Conservation (phyloP, 2,329 filamentous ascomycete genomes). For the Aspergillus jensenii region DNA sequence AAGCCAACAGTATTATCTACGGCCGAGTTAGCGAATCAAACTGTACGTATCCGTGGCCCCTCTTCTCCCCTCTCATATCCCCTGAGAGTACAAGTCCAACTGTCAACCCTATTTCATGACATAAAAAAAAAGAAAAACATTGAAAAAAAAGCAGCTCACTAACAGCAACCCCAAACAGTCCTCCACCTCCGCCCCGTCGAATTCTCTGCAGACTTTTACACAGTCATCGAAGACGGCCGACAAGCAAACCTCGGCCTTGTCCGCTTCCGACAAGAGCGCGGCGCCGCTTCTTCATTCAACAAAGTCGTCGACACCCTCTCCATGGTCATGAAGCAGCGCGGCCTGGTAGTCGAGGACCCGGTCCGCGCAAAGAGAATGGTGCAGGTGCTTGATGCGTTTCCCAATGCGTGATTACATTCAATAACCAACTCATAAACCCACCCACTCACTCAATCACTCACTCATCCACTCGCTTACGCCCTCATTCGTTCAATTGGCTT, state of each 20-base stretch:
- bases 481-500: background rate
- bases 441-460: no score
- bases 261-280: slow-evolving; percentile 83
- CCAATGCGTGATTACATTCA: slow-evolving; percentile 8
- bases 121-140: background rate
- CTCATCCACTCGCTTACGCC: background rate
- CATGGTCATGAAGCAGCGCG: slow-evolving; percentile 63
- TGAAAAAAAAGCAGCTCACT: slow-evolving; percentile 11
- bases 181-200: slow-evolving; percentile 83
- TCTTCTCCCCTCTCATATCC: background rate
- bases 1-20: slow-evolving; percentile 74
- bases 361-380: slow-evolving; percentile 69
- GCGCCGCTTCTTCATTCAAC: slow-evolving; percentile 87
- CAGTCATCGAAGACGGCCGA: slow-evolving; percentile 80
- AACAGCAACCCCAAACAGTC: slow-evolving; percentile 48
- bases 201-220: slow-evolving; percentile 84
- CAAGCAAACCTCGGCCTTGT: slow-evolving; percentile 75
- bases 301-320: slow-evolving; percentile 76
- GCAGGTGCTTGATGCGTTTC: slow-evolving; percentile 33
- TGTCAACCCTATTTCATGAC: background rate
- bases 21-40: slow-evolving; percentile 75
- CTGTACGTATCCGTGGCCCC: slow-evolving; percentile 57
- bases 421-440: background rate
- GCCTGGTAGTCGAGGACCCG: slow-evolving; percentile 68
- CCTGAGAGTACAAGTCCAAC: no score